These are phyloP conservation scores for Phoenix dactylifera DNA, from an alignment of 176 grass and related monocot species.

Conservation along the genomic window DNA sequence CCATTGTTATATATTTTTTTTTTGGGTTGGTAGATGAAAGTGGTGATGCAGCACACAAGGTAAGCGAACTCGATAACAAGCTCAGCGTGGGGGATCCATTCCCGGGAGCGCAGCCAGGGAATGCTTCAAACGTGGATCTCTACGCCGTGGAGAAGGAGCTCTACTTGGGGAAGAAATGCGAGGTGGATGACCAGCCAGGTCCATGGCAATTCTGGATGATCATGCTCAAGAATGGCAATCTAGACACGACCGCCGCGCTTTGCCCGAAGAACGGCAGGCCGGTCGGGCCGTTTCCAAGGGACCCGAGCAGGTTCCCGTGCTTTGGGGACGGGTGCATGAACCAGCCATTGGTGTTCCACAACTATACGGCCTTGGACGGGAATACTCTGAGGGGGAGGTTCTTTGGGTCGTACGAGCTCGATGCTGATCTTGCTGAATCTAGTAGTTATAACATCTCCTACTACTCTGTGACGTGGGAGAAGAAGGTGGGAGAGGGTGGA, in stretches of 20 bases:
- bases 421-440: constrained; percentile 13
- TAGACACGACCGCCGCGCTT: constrained; percentile 57
- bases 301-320: constrained; percentile 59
- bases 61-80: constrained; percentile 52
- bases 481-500: constrained; percentile 31
- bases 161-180: constrained; percentile 58
- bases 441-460: constrained; percentile 17
- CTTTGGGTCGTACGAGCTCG: constrained; percentile 68
- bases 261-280: constrained; percentile 65
- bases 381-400: constrained; percentile 40
- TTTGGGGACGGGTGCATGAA: constrained; percentile 87
- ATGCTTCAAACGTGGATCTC: constrained; percentile 33
- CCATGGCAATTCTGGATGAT: constrained; percentile 98
- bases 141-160: constrained; percentile 72
- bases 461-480: constrained; percentile 87
- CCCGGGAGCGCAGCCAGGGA: neutral
- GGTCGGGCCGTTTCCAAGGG: constrained; percentile 39
- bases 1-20: neutral
- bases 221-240: constrained; percentile 96
- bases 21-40: constrained; percentile 5
- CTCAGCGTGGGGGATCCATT: constrained; percentile 44
- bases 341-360: constrained; percentile 79
- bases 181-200: constrained; percentile 34
- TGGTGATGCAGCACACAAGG: constrained; percentile 41
- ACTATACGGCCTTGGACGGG: constrained; percentile 41